These are phyloP conservation scores for Penicillium argentinense DNA, from an alignment of 495 filamentous ascomycete genomes.

Conservation along the genomic window DNA sequence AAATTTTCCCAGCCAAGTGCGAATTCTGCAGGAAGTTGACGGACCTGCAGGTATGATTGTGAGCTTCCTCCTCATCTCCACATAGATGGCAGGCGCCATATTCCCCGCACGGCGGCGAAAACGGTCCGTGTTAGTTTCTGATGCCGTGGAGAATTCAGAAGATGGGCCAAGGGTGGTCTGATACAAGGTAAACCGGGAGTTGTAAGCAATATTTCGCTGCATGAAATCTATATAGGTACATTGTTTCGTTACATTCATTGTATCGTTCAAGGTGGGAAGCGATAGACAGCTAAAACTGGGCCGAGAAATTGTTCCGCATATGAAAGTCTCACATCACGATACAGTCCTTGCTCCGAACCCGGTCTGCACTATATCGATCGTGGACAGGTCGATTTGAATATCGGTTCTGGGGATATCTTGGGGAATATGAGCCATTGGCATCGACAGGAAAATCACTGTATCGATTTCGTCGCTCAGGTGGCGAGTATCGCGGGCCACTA, in stretches of 20 bases:
- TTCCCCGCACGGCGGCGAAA: slow-evolving; percentile 5
- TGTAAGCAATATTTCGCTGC: not conserved
- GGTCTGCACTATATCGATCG: slow-evolving; percentile 25
- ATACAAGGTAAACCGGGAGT: not conserved
- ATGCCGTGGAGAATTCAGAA: slow-evolving; percentile 19
- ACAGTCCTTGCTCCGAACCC: slow-evolving; percentile 38
- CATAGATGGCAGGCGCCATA: not conserved
- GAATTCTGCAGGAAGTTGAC: no score
- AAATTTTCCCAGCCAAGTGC: no score
- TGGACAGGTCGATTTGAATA: slow-evolving; percentile 14
- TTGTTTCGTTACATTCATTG: slow-evolving; percentile 21
- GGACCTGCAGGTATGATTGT: no score
- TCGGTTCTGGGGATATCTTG: slow-evolving; percentile 14
- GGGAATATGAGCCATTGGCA: slow-evolving; percentile 27
- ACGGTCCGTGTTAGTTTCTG: slow-evolving; percentile 18
- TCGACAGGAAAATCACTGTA: slow-evolving; percentile 8
- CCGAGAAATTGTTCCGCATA: not conserved
- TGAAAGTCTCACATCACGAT: slow-evolving; percentile 42
- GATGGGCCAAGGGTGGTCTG: no score
- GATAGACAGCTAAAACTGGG: not conserved
- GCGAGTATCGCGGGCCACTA: slow-evolving; percentile 60
- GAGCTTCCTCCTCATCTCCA: no score
- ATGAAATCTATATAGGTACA: slow-evolving; percentile 9
- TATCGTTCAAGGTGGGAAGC: no score
- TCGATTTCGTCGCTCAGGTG: slow-evolving; percentile 57